Conservation (phyloP, 768 basidiomycete species). For the Gautieria morchelliformis region DNA sequence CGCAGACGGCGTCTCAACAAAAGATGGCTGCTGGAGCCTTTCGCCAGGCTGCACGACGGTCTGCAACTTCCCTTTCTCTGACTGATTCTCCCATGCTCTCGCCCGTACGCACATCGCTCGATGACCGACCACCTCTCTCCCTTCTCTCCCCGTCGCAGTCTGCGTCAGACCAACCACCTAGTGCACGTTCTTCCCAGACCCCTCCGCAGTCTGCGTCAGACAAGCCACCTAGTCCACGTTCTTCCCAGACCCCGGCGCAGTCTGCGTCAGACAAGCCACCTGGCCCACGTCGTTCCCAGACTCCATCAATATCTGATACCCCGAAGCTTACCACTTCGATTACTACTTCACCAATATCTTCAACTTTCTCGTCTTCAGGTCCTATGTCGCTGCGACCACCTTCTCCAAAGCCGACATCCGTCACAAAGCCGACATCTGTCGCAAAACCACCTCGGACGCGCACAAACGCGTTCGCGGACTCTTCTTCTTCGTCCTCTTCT, state of each 20-base stretch:
- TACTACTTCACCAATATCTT: neutral
- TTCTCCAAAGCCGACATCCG: neutral
- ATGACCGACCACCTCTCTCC: slow-evolving; percentile 15
- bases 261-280: slow-evolving; percentile 11
- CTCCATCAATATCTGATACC: slow-evolving; percentile 17
- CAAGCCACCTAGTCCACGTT: neutral
- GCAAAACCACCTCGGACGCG: neutral
- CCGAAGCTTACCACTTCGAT: neutral
- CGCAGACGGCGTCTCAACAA: neutral
- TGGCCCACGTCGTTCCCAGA: slow-evolving; percentile 31
- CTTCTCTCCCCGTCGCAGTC: slow-evolving; percentile 4
- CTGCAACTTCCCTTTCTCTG: slow-evolving; percentile 1
- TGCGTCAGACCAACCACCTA: neutral
- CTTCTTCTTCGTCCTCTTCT: slow-evolving; percentile 1
- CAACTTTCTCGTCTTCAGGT: neutral
- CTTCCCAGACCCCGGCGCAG: neutral
- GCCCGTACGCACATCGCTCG: slow-evolving; percentile 17
- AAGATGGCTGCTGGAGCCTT: slow-evolving; percentile 3
- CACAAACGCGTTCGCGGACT: neutral
- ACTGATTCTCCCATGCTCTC: slow-evolving; percentile 5
- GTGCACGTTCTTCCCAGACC: neutral
- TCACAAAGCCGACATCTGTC: neutral
- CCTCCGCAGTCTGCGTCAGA: neutral
- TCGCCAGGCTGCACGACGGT: slow-evolving; percentile 7
- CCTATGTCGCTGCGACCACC: neutral